Evolutionary conservation across 2,329 filamentous ascomycete species (phyloP).

Genomic region (Beauveria caledonica): DNA sequence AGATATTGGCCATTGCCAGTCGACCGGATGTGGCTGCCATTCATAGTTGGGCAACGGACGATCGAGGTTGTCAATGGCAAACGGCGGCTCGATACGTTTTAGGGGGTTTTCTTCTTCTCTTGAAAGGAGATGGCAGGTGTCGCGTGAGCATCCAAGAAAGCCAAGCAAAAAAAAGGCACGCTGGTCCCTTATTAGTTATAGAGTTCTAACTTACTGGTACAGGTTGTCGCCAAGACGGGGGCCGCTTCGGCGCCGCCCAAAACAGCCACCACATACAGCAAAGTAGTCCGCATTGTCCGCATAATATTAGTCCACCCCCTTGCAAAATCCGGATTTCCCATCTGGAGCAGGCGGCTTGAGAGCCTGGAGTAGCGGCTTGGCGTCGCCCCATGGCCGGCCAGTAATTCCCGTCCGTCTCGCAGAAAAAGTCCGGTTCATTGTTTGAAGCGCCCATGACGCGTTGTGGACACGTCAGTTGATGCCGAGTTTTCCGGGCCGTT

Average conservation of each 20-base stretch:
- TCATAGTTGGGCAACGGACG: neutral
- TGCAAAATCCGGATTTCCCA: neutral
- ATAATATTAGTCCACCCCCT: too few relatives aligned
- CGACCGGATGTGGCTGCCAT: neutral
- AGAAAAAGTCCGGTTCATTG: neutral
- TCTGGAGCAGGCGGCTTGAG: neutral
- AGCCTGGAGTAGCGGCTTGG: constrained; percentile 7
- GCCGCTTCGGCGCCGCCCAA: constrained; percentile 1
- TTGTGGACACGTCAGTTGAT: neutral
- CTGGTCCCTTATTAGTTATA: neutral
- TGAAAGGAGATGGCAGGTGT: neutral
- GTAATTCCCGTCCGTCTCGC: neutral
- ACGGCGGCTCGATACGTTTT: neutral
- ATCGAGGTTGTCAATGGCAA: neutral
- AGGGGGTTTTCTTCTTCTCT: neutral
- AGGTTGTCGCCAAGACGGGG: neutral
- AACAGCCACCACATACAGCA: neutral
- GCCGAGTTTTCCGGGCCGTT: constrained; percentile 3
- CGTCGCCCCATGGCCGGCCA: constrained; percentile 3
- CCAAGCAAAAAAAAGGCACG: neutral
- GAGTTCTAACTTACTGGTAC: neutral
- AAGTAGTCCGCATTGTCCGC: too few relatives aligned
- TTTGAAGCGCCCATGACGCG: constrained; percentile 1
- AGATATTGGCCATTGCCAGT: neutral
- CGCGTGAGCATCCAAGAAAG: neutral